Conservation (phyloP, 2,329 filamentous ascomycete species). For the Balansia obtecta region DNA sequence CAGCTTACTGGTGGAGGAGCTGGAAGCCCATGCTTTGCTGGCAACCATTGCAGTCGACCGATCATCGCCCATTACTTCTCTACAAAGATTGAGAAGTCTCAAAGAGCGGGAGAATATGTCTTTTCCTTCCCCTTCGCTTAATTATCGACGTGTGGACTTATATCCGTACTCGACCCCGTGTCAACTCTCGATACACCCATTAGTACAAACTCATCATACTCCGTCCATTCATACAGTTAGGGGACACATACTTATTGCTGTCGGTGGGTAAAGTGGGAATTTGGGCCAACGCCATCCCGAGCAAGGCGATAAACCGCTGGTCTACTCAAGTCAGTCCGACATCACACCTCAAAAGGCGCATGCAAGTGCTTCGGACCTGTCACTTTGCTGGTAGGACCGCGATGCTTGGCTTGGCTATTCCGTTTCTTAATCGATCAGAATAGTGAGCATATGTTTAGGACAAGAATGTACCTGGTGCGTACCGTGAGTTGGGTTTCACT, state of each 20-base stretch:
- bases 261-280: not conserved
- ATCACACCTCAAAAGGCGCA: not conserved
- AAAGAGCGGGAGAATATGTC: not conserved
- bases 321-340: not conserved
- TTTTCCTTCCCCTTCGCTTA: not conserved
- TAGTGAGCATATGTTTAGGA: no score
- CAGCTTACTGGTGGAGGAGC: no score
- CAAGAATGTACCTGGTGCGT: no score
- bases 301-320: not conserved
- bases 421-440: no score
- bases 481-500: not conserved
- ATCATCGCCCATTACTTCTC: not conserved
- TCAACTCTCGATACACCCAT: not conserved
- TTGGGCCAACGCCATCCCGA: not conserved
- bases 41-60: not conserved
- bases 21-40: not conserved
- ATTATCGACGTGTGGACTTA: not conserved
- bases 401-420: no score
- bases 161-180: not conserved
- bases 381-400: not conserved
- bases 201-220: not conserved
- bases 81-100: not conserved
- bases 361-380: not conserved
- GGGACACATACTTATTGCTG: not conserved
- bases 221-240: not conserved